A percentile compares a stretch with the other conserved stretches of the same genome.
These are phyloP conservation scores for Pelargonium hybrid DNA, from an alignment of 441 rosid species.

Conservation along the genomic window DNA sequence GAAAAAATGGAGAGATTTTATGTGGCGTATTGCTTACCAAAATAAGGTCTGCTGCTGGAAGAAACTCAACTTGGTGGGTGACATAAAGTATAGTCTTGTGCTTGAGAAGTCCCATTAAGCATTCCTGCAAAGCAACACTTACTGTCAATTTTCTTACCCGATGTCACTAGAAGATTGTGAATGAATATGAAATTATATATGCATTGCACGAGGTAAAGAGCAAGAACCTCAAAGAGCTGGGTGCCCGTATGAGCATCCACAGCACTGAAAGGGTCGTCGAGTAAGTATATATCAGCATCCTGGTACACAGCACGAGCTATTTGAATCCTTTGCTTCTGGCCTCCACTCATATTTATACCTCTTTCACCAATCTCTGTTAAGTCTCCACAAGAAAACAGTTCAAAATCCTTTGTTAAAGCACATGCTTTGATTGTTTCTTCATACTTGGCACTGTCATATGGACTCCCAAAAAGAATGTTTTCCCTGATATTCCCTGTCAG, in stretches of 20 bases:
- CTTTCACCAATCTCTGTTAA: slow-evolving; percentile 92
- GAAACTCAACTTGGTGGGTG: slow-evolving; percentile 98
- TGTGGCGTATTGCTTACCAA: slow-evolving; percentile 40
- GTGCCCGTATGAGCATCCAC: slow-evolving; percentile 98
- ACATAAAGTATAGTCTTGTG: slow-evolving; percentile 77
- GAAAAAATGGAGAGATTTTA: neutral
- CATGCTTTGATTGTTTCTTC: slow-evolving; percentile 64
- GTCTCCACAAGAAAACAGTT: slow-evolving; percentile 69
- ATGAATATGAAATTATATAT: neutral
- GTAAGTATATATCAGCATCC: slow-evolving; percentile 83
- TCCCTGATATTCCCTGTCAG: slow-evolving; percentile 78
- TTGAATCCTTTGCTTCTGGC: slow-evolving; percentile 96
- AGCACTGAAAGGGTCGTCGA: slow-evolving; percentile 96
- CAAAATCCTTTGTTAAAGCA: slow-evolving; percentile 75
- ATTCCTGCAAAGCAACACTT: slow-evolving; percentile 41
- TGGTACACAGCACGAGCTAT: slow-evolving; percentile 93
- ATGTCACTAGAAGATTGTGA: neutral
- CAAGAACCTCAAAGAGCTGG: slow-evolving; percentile 64
- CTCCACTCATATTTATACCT: slow-evolving; percentile 98
- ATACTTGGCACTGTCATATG: slow-evolving; percentile 43
- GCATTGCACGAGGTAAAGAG: neutral
- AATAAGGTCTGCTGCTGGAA: slow-evolving; percentile 92
- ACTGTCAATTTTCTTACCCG: neutral
- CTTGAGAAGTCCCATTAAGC: slow-evolving; percentile 81
- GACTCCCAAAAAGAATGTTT: slow-evolving; percentile 78